Percentiles rank a stretch among this genome's conserved stretches.
Evolutionary conservation across 257 asterid species (phyloP).

Genomic region (Henckelia pumila): DNA sequence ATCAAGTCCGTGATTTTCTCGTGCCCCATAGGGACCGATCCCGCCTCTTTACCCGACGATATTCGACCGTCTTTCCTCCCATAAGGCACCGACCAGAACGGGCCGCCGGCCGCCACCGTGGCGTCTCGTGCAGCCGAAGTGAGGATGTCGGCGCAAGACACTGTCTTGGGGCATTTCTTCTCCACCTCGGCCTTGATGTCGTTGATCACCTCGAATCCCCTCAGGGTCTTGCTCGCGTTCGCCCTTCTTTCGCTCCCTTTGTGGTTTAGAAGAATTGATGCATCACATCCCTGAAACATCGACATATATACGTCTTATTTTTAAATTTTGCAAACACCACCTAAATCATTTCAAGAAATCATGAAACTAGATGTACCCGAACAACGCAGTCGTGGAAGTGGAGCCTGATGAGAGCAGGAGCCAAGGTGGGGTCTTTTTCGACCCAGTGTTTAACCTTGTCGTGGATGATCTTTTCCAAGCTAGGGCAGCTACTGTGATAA

Average conservation of each 20-base stretch:
- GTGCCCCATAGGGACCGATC: conserved; percentile 42
- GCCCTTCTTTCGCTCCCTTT: conserved; percentile 48
- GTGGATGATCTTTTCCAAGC: conserved; percentile 45
- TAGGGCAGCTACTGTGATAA: conserved; percentile 48
- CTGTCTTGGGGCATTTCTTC: conserved; percentile 46
- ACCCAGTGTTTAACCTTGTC: conserved; percentile 36
- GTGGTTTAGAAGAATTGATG: conserved; percentile 50
- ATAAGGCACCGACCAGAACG: conserved; percentile 55
- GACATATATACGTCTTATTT: too few relatives aligned
- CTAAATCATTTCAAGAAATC: too few relatives aligned
- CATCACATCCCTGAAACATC: conserved; percentile 77
- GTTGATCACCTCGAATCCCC: conserved; percentile 49
- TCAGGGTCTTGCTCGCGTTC: conserved; percentile 37
- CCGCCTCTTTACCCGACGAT: conserved; percentile 38
- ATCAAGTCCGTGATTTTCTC: conserved; percentile 46
- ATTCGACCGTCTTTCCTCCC: conserved; percentile 56
- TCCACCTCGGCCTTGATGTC: conserved; percentile 54
- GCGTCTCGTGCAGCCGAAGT: conserved; percentile 60
- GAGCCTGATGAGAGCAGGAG: conserved; percentile 54
- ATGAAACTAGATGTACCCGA: conserved; percentile 32
- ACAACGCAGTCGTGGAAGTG: conserved; percentile 61
- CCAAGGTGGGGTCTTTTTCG: conserved; percentile 48
- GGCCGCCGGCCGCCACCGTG: conserved; percentile 46
- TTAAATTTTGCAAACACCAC: too few relatives aligned
- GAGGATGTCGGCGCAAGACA: conserved; percentile 65